A percentile compares a stretch with the other conserved stretches of the same genome.
phyloP scores from a whole-genome alignment of 345 rosid species.

The Citrus australasica region DNA sequence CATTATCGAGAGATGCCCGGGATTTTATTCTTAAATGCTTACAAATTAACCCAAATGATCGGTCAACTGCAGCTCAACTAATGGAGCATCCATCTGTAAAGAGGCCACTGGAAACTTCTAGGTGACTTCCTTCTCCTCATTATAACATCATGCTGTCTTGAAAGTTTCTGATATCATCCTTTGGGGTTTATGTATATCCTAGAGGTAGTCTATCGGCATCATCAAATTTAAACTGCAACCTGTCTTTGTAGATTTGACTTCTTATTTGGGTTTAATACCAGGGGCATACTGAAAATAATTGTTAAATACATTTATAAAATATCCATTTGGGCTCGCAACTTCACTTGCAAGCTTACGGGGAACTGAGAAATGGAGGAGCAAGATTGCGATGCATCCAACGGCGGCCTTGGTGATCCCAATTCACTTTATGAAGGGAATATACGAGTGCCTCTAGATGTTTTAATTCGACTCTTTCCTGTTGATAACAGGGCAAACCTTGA shows the following conservation, averaged over 20 bases:
- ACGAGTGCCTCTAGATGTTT: not conserved
- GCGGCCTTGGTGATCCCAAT: too few relatives aligned
- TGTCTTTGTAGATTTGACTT: not conserved
- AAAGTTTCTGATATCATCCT: constrained; percentile 4
- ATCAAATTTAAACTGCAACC: not conserved
- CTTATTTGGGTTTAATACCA: not conserved
- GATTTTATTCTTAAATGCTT: too few relatives aligned
- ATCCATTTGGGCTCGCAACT: not conserved
- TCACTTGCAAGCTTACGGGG: not conserved
- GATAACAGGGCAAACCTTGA: not conserved
- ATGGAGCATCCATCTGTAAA: too few relatives aligned
- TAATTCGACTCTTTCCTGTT: not conserved
- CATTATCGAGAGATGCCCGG: too few relatives aligned
- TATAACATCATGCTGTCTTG: not conserved
- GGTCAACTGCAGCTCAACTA: too few relatives aligned
- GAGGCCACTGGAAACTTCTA: too few relatives aligned
- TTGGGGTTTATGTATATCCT: not conserved
- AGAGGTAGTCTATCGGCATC: not conserved
- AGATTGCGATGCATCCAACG: not conserved
- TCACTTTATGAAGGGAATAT: not conserved
- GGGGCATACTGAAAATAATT: not conserved
- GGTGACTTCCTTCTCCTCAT: constrained; percentile 18
- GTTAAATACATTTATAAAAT: not conserved
- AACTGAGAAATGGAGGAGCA: not conserved
- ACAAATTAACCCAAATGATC: too few relatives aligned